Conservation (phyloP, 768 basidiomycete species). For the Artomyces pyxidatus region DNA sequence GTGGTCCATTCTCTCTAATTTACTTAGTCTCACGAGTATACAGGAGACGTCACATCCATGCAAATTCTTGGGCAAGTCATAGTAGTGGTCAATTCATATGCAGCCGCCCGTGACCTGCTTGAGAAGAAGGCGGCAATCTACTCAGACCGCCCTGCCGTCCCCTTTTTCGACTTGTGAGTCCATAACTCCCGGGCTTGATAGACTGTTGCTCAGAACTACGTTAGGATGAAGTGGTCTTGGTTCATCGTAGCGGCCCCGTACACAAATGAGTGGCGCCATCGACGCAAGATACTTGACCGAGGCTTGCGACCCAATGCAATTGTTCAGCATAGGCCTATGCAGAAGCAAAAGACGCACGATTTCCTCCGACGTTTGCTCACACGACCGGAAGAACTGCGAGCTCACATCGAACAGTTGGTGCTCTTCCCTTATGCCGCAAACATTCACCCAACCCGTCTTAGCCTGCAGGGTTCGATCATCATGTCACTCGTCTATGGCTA, state of each 20-base stretch:
- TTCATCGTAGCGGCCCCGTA: neutral
- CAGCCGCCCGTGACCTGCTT: constrained; percentile 35
- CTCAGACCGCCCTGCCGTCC: constrained; percentile 35
- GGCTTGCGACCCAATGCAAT: neutral
- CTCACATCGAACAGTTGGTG: neutral
- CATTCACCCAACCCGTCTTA: neutral
- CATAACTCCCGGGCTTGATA: neutral
- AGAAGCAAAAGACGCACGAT: neutral
- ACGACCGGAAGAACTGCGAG: neutral
- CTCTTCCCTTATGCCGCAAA: neutral
- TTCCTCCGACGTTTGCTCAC: neutral
- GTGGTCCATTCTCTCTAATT: too few relatives aligned
- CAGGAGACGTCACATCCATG: constrained; percentile 10
- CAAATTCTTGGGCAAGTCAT: constrained; percentile 33
- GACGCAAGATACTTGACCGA: neutral
- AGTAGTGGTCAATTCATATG: constrained; percentile 37
- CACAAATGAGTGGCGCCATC: neutral
- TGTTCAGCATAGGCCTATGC: neutral
- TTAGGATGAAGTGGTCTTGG: neutral
- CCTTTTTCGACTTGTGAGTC: neutral
- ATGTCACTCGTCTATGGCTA: neutral
- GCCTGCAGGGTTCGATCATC: neutral
- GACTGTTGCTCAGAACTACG: neutral
- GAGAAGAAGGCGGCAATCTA: constrained; percentile 38
- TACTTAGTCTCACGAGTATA: neutral